These are phyloP conservation scores for Vaucheria bursata DNA, from an alignment of 352 stramenopile species.

Conservation along the genomic window DNA sequence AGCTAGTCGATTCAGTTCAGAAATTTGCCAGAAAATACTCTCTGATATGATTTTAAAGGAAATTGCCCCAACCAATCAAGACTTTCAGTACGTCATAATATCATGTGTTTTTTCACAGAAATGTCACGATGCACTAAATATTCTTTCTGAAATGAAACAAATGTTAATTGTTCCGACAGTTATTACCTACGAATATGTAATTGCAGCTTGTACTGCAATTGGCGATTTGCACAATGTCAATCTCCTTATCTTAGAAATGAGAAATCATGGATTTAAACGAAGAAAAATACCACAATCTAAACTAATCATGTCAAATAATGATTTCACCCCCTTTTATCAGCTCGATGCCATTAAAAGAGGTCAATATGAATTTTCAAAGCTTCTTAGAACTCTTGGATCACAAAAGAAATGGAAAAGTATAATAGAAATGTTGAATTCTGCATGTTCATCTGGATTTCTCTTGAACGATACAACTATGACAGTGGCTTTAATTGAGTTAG, in stretches of 20 bases:
- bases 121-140: slow-evolving; percentile 15
- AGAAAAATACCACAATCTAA: neutral
- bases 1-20: slow-evolving; percentile 5
- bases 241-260: neutral
- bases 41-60: neutral
- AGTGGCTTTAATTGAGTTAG: neutral
- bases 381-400: slow-evolving; percentile 1
- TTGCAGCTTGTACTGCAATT: neutral
- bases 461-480: neutral
- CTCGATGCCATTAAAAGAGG: neutral
- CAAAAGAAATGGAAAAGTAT: too few species aligned
- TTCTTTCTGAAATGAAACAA: slow-evolving; percentile 28
- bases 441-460: neutral
- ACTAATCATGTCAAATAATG: neutral
- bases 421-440: slow-evolving; percentile 19
- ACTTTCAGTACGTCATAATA: slow-evolving; percentile 1
- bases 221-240: neutral
- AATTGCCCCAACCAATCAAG: slow-evolving; percentile 29
- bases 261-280: neutral
- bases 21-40: slow-evolving; percentile 2
- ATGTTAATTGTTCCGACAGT: slow-evolving; percentile 9
- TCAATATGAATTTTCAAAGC: neutral
- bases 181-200: slow-evolving; percentile 29
- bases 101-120: slow-evolving; percentile 1
- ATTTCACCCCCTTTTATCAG: neutral